Base-by-base conservation (phyloP, 441 rosid genomes). In the Melastoma candidum region DNA sequence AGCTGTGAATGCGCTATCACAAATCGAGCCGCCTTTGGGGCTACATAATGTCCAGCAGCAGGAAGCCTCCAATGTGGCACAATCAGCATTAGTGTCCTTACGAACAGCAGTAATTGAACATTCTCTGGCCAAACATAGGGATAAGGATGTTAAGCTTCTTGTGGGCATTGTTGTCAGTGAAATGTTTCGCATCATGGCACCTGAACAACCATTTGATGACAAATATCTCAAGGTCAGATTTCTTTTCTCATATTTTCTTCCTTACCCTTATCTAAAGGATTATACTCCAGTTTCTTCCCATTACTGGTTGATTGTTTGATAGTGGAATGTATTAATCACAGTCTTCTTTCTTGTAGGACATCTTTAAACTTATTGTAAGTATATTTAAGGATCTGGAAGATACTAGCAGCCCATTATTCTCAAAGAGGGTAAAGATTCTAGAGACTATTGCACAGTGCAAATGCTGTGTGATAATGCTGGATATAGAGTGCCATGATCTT, bases 391-490 rank as follows among this genome's bases (percentile, higher is more conserved):
- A 81, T 79, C 77, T 86, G 44, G 78, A 79, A 54, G 92, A 86
- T 65, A 74, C 72, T 3, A 49, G 47, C 22, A 83, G 90, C 52
- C 80, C 96, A 11, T 84, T 78, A 61, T 86, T 83, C 70, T 76
- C 83, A 4, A 80, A 65, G 75, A 89, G 96, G 75, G 96, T 72
- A 46, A 89, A 89, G 65, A 76, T 89, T 58, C 64, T 93, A 70
- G 96, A 88, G 80, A 84, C 79, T 17, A 63, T 86, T 61, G 83
- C 93, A 58, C 79, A 66, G 43, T 86, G 83, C 60, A 84, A 76
- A 68, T 88, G 85, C 63, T 92, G 73, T 59, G 78, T 93, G 69
- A 68, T 82, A 44, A 74, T 89, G 96, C 72, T 93, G 70, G 90
- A 84, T 66, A 61, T 74, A 36, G 86, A 71, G 64, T 80, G 87